Percentiles rank a stretch among this genome's conserved stretches.
Evolutionary conservation across 345 rosid genomes (phyloP).

Genomic region (Aquilaria sinensis): DNA sequence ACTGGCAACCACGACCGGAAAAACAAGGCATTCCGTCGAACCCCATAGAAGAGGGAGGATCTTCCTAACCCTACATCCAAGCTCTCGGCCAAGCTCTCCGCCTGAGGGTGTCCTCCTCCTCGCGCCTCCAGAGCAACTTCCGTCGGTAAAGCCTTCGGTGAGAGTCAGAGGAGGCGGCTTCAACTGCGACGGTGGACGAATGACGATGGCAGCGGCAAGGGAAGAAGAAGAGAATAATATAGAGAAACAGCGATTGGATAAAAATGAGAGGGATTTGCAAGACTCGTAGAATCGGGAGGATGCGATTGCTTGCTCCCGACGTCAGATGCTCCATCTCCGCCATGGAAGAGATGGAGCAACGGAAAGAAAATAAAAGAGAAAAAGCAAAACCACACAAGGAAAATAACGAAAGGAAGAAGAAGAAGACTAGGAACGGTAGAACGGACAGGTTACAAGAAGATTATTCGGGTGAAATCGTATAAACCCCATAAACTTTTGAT

Average conservation of each 20-base stretch:
- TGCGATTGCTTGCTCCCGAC: slow-evolving; percentile 97
- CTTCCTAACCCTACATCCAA: slow-evolving; percentile 44
- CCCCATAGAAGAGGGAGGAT: slow-evolving; percentile 61
- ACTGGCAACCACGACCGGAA: slow-evolving; percentile 83
- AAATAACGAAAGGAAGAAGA: no score
- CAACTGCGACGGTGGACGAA: no score
- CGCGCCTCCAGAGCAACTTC: slow-evolving; percentile 48
- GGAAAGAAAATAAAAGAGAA: no score
- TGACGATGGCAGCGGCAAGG: slow-evolving; percentile 41
- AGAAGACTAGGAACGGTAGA: no score
- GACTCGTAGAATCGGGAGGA: slow-evolving; percentile 58
- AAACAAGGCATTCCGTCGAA: slow-evolving; percentile 64
- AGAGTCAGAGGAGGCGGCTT: background rate
- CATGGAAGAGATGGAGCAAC: slow-evolving; percentile 8
- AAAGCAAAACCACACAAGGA: no score
- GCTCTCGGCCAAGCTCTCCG: slow-evolving; percentile 80
- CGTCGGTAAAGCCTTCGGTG: slow-evolving; percentile 20
- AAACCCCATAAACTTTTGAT: no score
- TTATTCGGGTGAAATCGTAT: no score
- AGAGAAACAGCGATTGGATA: slow-evolving; percentile 41
- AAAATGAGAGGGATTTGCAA: slow-evolving; percentile 40
- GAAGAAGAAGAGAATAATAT: slow-evolving; percentile 52
- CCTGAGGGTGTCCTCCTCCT: slow-evolving; percentile 84
- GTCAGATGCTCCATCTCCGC: slow-evolving; percentile 84
- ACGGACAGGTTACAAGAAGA: no score